Evolutionary conservation across 2,329 filamentous ascomycete species (phyloP).

Genomic region (Nothophoma quercina): DNA sequence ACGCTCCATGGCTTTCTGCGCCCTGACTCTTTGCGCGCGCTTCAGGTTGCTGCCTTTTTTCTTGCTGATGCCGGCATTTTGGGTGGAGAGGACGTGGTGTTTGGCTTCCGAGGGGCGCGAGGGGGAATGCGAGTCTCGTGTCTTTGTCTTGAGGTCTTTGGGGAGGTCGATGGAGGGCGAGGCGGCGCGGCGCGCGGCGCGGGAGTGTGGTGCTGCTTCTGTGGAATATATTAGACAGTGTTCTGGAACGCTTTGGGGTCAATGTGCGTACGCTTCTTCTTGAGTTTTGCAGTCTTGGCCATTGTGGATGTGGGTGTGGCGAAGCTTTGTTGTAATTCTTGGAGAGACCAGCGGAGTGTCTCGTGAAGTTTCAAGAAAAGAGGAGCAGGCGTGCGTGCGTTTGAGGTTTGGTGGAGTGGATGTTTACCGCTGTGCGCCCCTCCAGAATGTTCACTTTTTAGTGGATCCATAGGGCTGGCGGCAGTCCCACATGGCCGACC

Average conservation of each 20-base stretch:
- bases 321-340: background rate
- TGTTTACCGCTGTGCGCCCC: constrained; percentile 4
- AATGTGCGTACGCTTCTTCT: constrained; percentile 51
- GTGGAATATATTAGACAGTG: constrained; percentile 19
- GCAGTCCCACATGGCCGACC: constrained; percentile 9
- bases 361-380: background rate
- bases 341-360: background rate
- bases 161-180: constrained; percentile 74
- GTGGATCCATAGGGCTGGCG: constrained; percentile 12
- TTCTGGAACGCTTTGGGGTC: background rate
- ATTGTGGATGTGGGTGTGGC: constrained; percentile 34
- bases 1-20: constrained; percentile 56
- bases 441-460: constrained; percentile 10
- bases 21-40: constrained; percentile 62
- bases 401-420: too few species aligned
- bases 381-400: too few species aligned
- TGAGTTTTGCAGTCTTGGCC: constrained; percentile 57
- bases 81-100: constrained; percentile 70
- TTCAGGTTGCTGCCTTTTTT: constrained; percentile 56
- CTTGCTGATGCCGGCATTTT: constrained; percentile 77
- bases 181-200: constrained; percentile 75
- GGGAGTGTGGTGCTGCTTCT: constrained; percentile 74
- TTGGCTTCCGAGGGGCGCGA: constrained; percentile 31
- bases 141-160: constrained; percentile 56
- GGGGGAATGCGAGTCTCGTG: constrained; percentile 24